phyloP scores from a whole-genome alignment of 1,284 basidiomycete genomes.

The Sporisorium iseilematis-ciliati region DNA sequence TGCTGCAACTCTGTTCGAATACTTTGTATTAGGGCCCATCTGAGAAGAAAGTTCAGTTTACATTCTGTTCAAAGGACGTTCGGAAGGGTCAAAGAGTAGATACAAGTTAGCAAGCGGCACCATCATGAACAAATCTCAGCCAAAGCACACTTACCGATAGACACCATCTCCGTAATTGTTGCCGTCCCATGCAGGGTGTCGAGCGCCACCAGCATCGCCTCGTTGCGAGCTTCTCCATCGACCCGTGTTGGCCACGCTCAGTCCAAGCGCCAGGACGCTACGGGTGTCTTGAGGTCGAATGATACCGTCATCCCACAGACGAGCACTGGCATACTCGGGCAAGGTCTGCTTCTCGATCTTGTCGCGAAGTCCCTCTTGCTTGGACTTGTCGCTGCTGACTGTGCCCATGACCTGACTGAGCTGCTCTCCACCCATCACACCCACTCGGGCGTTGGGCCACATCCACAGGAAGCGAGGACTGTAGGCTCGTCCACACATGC shows the following conservation, averaged over 20 bases:
- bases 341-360: conserved; percentile 89
- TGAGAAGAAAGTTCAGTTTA: neutral
- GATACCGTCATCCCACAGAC: conserved; percentile 95
- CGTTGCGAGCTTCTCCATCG: conserved; percentile 56
- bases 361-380: conserved; percentile 74
- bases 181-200: conserved; percentile 63
- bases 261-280: conserved; percentile 84
- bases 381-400: conserved; percentile 74
- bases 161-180: conserved; percentile 59
- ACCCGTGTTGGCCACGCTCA: conserved; percentile 76
- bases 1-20: too few relatives aligned
- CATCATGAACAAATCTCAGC: neutral
- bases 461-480: conserved; percentile 95
- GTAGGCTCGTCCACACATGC: conserved; percentile 74
- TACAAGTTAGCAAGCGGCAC: conserved; percentile 1
- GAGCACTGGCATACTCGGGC: conserved; percentile 86
- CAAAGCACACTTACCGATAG: conserved; percentile 24
- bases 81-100: neutral
- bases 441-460: conserved; percentile 96
- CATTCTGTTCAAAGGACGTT: conserved; percentile 7
- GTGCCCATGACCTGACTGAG: conserved; percentile 90
- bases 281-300: conserved; percentile 91
- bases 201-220: conserved; percentile 38
- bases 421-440: conserved; percentile 96
- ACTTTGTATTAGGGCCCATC: too few relatives aligned